Evolutionary conservation across 2,329 filamentous ascomycete species (phyloP).

Genomic region (Talaromyces sp.): DNA sequence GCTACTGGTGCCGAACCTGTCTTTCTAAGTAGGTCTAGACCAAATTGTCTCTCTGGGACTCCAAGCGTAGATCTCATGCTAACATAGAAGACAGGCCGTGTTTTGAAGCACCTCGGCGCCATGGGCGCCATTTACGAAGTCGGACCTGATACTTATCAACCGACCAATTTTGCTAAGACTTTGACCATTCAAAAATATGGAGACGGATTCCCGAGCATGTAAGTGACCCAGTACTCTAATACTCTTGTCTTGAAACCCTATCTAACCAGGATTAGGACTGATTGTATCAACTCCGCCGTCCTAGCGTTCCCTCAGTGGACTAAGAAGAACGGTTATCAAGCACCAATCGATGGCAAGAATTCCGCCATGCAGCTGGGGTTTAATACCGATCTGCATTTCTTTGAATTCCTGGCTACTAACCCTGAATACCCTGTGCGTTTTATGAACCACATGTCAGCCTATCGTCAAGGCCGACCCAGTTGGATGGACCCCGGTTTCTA

Average conservation of each 20-base stretch:
- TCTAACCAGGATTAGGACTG: slow-evolving; percentile 18
- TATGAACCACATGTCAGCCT: slow-evolving; percentile 41
- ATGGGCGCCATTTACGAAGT: slow-evolving; percentile 33
- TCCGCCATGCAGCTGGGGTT: slow-evolving; percentile 25
- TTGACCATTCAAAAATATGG: slow-evolving; percentile 23
- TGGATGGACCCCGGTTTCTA: slow-evolving; percentile 29
- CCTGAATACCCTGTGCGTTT: slow-evolving; percentile 29
- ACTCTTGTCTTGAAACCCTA: slow-evolving; percentile 16
- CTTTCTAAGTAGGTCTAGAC: slow-evolving; percentile 15
- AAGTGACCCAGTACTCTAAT: background rate
- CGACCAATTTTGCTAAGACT: slow-evolving; percentile 22
- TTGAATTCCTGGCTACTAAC: slow-evolving; percentile 23
- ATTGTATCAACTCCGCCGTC: slow-evolving; percentile 23
- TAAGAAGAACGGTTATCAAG: slow-evolving; percentile 23
- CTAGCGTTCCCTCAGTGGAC: slow-evolving; percentile 24
- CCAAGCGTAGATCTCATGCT: slow-evolving; percentile 13
- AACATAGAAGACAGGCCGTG: slow-evolving; percentile 26
- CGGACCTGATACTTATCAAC: slow-evolving; percentile 23
- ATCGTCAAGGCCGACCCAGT: slow-evolving; percentile 34
- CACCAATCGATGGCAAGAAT: slow-evolving; percentile 24
- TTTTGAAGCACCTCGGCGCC: slow-evolving; percentile 35
- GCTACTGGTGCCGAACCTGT: slow-evolving; percentile 16
- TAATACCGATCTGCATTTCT: slow-evolving; percentile 25
- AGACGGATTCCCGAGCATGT: slow-evolving; percentile 25
- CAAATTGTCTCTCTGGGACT: background rate